Evolutionary conservation across 176 grass and related monocot species (phyloP).

Genomic region (Eragrostis nindensis): DNA sequence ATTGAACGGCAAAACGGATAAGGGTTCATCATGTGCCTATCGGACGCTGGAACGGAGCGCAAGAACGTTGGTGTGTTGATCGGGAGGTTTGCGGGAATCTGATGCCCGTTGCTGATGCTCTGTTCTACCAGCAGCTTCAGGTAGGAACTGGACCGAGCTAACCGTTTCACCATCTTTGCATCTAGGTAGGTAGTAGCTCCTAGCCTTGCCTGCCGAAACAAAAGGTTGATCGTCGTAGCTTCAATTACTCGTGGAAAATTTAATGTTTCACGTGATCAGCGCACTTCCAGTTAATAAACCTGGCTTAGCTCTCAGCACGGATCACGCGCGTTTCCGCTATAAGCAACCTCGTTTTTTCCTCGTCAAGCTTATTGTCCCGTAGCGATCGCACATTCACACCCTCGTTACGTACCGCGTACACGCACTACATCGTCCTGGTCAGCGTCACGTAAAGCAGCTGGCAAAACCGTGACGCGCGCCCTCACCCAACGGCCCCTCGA

Average conservation of each 20-base stretch:
- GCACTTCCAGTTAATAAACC: background rate
- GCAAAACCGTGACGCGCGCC: background rate
- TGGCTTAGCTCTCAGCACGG: background rate
- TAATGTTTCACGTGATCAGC: no score
- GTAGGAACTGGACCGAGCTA: background rate
- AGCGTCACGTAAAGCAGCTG: conserved; percentile 18
- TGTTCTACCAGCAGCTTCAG: background rate
- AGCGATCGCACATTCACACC: conserved; percentile 23
- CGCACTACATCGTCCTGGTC: background rate
- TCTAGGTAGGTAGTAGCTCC: background rate
- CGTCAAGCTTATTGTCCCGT: background rate
- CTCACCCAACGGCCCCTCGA: no score
- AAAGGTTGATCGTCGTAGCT: background rate
- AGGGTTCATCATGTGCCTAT: background rate
- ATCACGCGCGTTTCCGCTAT: background rate
- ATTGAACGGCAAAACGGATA: background rate
- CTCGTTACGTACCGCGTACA: background rate
- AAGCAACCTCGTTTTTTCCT: background rate
- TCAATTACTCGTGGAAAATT: no score
- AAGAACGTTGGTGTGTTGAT: background rate
- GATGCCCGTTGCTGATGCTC: background rate
- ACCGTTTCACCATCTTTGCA: background rate
- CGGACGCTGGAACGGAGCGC: background rate
- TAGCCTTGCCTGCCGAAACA: no score
- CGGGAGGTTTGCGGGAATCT: background rate